Base-by-base conservation (phyloP, 2,329 filamentous ascomycete species). In the Beauveria pseudobassiana region DNA sequence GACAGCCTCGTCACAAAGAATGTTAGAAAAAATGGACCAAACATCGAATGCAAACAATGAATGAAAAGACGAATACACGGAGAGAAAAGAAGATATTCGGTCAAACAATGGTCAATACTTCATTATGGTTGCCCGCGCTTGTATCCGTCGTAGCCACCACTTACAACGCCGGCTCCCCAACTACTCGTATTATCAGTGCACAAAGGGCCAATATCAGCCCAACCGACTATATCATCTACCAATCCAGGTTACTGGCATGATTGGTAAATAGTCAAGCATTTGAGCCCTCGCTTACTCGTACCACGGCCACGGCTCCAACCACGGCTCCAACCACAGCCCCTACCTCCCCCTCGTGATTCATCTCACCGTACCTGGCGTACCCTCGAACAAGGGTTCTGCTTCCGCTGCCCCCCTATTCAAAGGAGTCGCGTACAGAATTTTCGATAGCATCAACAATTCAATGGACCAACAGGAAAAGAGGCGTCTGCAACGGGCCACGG, bases 401-500 rank as follows among this genome's bases (percentile, higher is more conserved):
- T 38, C 12, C 34, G 34, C 12, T 14, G 5, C 20, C 34, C 42
- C 55, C 55, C 45, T 40, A 26, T 58, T 20, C n/a, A 20, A 30
- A 14, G n/a, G n/a, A n/a, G 51, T 20, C 9, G 12, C 14, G n/a
- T 43, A 28, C 22, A 22, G 9, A 30, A 20, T 16, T 38, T 57
- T 48, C 28, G 12, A 48, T 57, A 49, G 24, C 26, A 49, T 58
- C 55, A 40, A 8, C 26, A 12, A 30, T 45, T 45, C 46, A 42
- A 42, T 20, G 28, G 55, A 58, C 55, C 45, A 58, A 58, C 55
- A 40, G 28, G 55, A 58, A 30, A 40, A n/a, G 42, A 9, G 26
- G 30, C 24, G 24, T 58, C 55, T 58, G 28, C 40, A 48, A 58
- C 55, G 55, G 43, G 55, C 28, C 43, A 45, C n/a, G 53, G n/a